Base-by-base conservation (phyloP, 139 green algal genomes). In the Bryopsis sp. region DNA sequence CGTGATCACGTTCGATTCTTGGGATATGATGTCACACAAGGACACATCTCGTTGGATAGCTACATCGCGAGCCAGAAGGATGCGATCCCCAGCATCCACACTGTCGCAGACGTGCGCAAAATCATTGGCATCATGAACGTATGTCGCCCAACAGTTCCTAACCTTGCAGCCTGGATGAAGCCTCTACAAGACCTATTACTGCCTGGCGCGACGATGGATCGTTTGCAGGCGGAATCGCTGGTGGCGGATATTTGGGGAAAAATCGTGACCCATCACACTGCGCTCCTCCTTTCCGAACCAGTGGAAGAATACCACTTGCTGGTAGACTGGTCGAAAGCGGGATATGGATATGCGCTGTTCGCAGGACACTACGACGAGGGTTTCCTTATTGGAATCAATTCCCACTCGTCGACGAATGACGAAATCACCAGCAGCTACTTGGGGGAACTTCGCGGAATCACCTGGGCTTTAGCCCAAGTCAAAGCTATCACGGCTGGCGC, bases 111-210 rank as follows among this genome's bases (percentile, higher is more conserved):
- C 8, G 28, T 65, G 7, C 26, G 58, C 3, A 39, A 39, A 46
- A 8, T 65, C 32, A 35, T 65, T 15, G 58, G 58, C 8, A 15
- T 65, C 8, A 47, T 65, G 19, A 65, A 65, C 43, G 39, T 65
- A 47, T 31, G 39, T 43, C 22, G 58, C 39, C 15, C 15, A 65
- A 35, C 28, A 22, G 58, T 65, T 33, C 58, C 58, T 19, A 31
- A 33, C 26, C 43, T 65, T 11, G 58, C 39, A 28, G 4, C n/a
- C 4, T 65, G 39, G n/a, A 32, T 65, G n/a, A 26, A 28, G 29
- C 58, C 31, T 22, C 24, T 65, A 22, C n/a, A n/a, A n/a, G n/a
- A n/a, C n/a, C n/a, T n/a, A n/a, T n/a, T n/a, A n/a, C n/a, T n/a
- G n/a, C n/a, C n/a, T n/a, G n/a, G n/a, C n/a, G n/a, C n/a, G n/a